phyloP scores from a whole-genome alignment of 202 grass and related monocot species.

The Setaria viridis region DNA sequence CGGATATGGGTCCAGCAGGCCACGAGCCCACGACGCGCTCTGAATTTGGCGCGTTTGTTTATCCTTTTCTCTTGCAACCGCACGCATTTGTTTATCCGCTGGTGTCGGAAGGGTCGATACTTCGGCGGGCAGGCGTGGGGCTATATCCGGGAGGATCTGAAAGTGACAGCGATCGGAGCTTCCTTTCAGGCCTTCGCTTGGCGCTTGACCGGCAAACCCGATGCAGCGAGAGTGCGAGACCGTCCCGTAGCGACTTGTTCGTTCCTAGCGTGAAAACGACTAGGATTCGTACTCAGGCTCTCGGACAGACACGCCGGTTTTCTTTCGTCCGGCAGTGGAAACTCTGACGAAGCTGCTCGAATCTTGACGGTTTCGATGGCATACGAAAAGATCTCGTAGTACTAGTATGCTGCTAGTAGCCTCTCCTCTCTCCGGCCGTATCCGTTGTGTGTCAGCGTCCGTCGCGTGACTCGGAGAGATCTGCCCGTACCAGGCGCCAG shows the following conservation, averaged over 20 bases:
- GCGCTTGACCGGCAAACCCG: conserved; percentile 43
- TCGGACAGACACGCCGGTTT: too few species aligned
- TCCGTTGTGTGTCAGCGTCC: neutral
- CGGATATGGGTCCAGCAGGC: conserved; percentile 22
- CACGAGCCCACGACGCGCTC: neutral
- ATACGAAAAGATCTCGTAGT: neutral
- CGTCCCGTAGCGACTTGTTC: conserved; percentile 28
- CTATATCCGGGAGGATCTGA: neutral
- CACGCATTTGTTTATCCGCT: neutral
- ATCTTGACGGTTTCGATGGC: conserved; percentile 18
- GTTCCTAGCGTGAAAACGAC: conserved; percentile 23
- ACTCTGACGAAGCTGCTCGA: neutral
- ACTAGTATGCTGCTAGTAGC: too few species aligned
- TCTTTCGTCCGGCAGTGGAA: neutral
- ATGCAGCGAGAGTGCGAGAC: neutral
- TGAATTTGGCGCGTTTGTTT: conserved; percentile 26
- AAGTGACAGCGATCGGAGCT: neutral
- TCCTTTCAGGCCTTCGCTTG: neutral
- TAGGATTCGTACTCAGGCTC: neutral
- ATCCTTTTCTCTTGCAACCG: neutral
- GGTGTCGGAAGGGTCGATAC: neutral
- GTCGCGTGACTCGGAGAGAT: neutral
- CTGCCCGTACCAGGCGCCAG: conserved; percentile 7
- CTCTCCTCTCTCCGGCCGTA: neutral
- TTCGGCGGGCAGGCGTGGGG: neutral